Evolutionary conservation across 805 yeast species (phyloP).

Genomic region (Candida chilensis): DNA sequence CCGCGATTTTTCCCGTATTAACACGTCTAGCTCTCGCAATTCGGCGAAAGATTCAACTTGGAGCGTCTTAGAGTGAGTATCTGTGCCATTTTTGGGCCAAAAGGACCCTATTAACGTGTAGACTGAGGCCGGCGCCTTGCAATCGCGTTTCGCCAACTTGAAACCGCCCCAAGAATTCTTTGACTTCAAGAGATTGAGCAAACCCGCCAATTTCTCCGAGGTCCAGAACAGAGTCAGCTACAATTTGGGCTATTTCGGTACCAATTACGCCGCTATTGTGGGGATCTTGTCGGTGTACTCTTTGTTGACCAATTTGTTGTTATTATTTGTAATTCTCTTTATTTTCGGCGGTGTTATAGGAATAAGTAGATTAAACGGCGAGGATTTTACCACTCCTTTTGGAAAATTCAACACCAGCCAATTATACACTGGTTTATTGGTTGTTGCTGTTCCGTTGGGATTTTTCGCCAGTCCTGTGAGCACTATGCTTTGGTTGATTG

Average conservation of each 20-base stretch:
- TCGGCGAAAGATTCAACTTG: slow-evolving; percentile 37
- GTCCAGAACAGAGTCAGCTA: slow-evolving; percentile 81
- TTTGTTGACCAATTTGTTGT: slow-evolving; percentile 75
- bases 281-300: slow-evolving; percentile 74
- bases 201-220: slow-evolving; percentile 85
- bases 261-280: slow-evolving; percentile 76
- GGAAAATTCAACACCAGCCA: slow-evolving; percentile 69
- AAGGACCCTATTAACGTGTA: slow-evolving; percentile 7
- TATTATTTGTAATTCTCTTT: slow-evolving; percentile 72
- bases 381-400: slow-evolving; percentile 70
- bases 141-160: slow-evolving; percentile 57
- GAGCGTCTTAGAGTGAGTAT: slow-evolving; percentile 34
- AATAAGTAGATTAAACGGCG: slow-evolving; percentile 72
- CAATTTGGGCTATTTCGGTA: slow-evolving; percentile 79
- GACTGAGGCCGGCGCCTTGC: slow-evolving; percentile 44
- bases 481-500: slow-evolving; percentile 85
- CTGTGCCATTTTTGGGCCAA: not conserved
- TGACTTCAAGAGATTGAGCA: slow-evolving; percentile 80
- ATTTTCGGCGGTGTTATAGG: slow-evolving; percentile 70
- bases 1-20: no score
- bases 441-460: slow-evolving; percentile 74
- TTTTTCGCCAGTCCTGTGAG: slow-evolving; percentile 84
- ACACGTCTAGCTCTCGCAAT: slow-evolving; percentile 29
- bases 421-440: slow-evolving; percentile 72
- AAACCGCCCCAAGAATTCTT: slow-evolving; percentile 92